Evolutionary conservation across 352 stramenopile genomes (phyloP).

Genomic region (Phytophthora cryptogea): DNA sequence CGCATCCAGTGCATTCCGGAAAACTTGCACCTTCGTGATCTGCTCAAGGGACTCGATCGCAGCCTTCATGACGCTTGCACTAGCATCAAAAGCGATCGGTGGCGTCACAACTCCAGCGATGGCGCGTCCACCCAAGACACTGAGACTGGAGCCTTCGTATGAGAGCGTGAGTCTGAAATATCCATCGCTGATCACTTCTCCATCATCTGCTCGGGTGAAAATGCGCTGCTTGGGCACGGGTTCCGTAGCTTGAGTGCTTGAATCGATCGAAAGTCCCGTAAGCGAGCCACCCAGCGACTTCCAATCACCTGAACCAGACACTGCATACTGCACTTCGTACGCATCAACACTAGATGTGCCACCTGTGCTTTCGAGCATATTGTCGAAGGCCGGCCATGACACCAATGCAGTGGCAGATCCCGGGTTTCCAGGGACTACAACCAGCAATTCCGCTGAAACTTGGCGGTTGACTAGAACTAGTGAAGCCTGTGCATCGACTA

Average conservation of each 20-base stretch:
- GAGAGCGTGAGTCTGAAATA: constrained; percentile 60
- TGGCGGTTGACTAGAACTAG: constrained; percentile 19
- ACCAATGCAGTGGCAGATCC: constrained; percentile 42
- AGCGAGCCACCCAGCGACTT: constrained; percentile 36
- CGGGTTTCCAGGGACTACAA: constrained; percentile 44
- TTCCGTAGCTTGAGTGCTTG: constrained; percentile 32
- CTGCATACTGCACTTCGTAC: constrained; percentile 63
- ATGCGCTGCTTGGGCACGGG: constrained; percentile 48
- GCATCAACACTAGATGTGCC: constrained; percentile 31
- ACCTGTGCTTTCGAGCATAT: constrained; percentile 19
- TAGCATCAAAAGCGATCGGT: constrained; percentile 79
- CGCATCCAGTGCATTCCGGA: constrained; percentile 29
- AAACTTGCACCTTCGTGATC: constrained; percentile 61
- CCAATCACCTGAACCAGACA: constrained; percentile 52
- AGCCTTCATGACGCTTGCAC: constrained; percentile 55
- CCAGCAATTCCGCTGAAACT: constrained; percentile 36
- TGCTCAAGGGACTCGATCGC: constrained; percentile 78
- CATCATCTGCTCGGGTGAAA: constrained; percentile 52
- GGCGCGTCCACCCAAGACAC: constrained; percentile 22
- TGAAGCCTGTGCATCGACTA: constrained; percentile 11
- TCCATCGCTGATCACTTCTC: constrained; percentile 49
- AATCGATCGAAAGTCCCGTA: constrained; percentile 29
- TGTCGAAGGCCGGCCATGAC: constrained; percentile 52
- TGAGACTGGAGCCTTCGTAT: constrained; percentile 38
- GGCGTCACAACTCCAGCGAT: constrained; percentile 42